Evolutionary conservation across 2,329 filamentous ascomycete genomes (phyloP), one percentile per base, ranked within the genome.

Genomic region (Phialophora macrospora): DNA sequence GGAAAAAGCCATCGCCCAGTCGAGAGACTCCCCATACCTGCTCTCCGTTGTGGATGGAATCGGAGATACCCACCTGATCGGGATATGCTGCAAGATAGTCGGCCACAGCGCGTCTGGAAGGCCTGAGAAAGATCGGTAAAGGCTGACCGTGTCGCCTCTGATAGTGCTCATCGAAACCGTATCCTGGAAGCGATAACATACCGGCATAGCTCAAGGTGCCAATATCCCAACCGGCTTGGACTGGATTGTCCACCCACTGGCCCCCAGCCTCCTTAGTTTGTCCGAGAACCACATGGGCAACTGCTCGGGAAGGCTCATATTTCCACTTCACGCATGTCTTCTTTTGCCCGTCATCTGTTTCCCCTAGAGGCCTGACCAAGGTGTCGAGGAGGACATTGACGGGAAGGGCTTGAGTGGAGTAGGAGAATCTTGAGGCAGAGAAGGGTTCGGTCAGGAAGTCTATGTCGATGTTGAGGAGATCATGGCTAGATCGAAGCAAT

Each of bases 151-250:
- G 76, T 2, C 69, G 74, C 57, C 72, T 76, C 30, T 75, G 76
- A 67, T 85, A 79, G 72, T 87, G 83, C 9, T 85, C 80, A 1
- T 80, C 78, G 70, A 86, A 86, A 5, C 82, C 82, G 72, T 87
- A 88, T 0, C 83, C 85, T 0, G 86, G 86, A 28, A 88, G 76
- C 14, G 84, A 87, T 6, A 88, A 78, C 81, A 87, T 85, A 64
- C 86, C 84, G 2, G 85, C 84, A 76, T 88, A 88, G 73, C 85
- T 87, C 74, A 88, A 73, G 0, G 85, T 84, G 51, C 83, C 84
- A 67, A 87, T 86, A 63, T 86, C 80, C 74, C 81, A 82, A 72
- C 81, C 85, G 3, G 82, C 80, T 28, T 78, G 78, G 14, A 81
- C 78, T 0, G 82, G 80, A 63, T 85, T 82, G 57, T 85, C 83